phyloP scores from a whole-genome alignment of 768 basidiomycete genomes.

The Lentinula lateritia region DNA sequence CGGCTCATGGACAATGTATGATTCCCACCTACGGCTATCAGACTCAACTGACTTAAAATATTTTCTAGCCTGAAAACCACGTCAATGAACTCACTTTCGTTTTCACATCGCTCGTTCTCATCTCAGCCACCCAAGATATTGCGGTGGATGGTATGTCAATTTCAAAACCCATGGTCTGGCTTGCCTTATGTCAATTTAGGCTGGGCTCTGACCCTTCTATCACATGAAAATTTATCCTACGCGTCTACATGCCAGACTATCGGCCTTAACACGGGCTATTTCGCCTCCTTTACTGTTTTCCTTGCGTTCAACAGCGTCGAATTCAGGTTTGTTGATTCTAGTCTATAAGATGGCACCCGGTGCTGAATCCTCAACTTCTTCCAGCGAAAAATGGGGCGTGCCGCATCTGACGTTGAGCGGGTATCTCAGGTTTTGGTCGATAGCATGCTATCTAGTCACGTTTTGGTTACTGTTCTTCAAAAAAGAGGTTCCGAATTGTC shows the following conservation, averaged over 20 bases:
- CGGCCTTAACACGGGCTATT: constrained; percentile 92
- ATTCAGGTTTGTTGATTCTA: constrained; percentile 57
- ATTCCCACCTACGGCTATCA: constrained; percentile 4
- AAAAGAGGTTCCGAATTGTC: constrained; percentile 60
- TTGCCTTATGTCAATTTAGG: constrained; percentile 30
- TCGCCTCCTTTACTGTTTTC: constrained; percentile 95
- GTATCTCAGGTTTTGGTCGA: constrained; percentile 84
- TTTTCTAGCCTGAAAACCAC: constrained; percentile 70
- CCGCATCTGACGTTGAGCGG: constrained; percentile 66
- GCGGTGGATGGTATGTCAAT: constrained; percentile 83
- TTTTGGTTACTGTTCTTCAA: constrained; percentile 84
- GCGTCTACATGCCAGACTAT: constrained; percentile 98
- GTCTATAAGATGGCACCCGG: no score
- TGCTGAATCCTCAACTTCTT: constrained; percentile 7
- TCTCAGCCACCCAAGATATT: constrained; percentile 94
- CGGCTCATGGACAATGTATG: constrained; percentile 73
- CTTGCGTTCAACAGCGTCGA: constrained; percentile 93
- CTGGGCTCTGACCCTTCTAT: constrained; percentile 81
- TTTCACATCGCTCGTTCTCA: constrained; percentile 87
- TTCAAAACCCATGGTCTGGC: constrained; percentile 9
- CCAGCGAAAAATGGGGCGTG: constrained; percentile 70
- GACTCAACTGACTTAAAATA: background rate
- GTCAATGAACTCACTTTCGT: constrained; percentile 72
- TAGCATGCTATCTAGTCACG: constrained; percentile 80
- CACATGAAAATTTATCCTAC: constrained; percentile 90